A percentile compares a stretch with the other conserved stretches of the same genome.
phyloP scores from a whole-genome alignment of 2,329 filamentous ascomycete genomes.

The Scedosporium apiospermum region DNA sequence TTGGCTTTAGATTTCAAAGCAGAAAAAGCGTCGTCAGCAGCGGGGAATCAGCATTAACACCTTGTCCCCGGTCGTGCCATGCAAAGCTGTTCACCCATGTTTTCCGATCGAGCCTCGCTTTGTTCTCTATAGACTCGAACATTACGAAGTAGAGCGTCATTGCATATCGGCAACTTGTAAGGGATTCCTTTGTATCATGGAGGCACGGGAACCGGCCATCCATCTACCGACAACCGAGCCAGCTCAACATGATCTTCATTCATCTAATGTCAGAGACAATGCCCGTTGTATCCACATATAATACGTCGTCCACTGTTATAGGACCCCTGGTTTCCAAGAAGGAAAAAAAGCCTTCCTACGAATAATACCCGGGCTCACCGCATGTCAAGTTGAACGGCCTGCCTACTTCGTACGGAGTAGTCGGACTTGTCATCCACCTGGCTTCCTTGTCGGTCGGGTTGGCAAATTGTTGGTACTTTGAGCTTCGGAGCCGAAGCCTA shows the following conservation, averaged over 20 bases:
- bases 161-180: neutral
- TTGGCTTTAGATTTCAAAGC: neutral
- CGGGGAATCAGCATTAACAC: neutral
- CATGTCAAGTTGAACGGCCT: too few species aligned
- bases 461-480: too few species aligned
- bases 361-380: too few species aligned
- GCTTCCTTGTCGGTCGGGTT: too few species aligned
- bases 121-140: too few species aligned
- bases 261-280: constrained; percentile 1
- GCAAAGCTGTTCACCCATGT: neutral
- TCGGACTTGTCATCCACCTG: too few species aligned
- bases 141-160: too few species aligned
- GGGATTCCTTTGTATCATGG: neutral
- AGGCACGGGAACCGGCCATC: neutral
- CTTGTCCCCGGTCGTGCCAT: neutral
- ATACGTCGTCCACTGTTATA: neutral
- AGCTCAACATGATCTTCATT: neutral
- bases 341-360: too few species aligned
- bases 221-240: neutral
- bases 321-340: neutral
- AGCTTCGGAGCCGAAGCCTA: too few species aligned
- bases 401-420: too few species aligned
- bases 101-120: neutral
- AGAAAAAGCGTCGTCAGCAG: neutral
- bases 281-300: neutral